A percentile compares a stretch with the other conserved stretches of the same genome.
Conservation (phyloP, 1,139 yeast species). For the Zhuliangozyma blackwelliae region DNA sequence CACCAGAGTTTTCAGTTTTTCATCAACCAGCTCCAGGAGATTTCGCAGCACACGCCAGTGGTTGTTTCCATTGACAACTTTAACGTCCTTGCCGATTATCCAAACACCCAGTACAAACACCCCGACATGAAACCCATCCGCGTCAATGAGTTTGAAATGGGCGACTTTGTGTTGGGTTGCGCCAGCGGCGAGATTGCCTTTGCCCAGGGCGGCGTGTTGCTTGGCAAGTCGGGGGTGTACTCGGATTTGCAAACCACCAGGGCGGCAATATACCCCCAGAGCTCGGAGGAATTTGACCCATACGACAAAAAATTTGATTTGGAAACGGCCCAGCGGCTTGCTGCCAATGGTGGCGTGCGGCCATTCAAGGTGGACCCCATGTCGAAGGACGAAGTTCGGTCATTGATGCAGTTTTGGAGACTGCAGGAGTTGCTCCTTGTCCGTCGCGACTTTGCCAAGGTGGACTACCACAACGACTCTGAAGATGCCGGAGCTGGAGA, state of each 20-base stretch:
- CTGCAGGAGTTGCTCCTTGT: conserved; percentile 50
- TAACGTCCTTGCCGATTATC: conserved; percentile 55
- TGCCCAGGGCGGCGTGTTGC: conserved; percentile 59
- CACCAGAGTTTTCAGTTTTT: conserved; percentile 47
- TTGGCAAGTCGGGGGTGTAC: conserved; percentile 48
- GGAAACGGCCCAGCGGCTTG: conserved; percentile 44
- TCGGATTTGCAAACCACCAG: conserved; percentile 43
- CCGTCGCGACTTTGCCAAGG: conserved; percentile 43
- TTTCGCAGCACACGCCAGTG: conserved; percentile 51
- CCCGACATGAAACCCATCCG: conserved; percentile 55
- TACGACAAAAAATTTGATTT: conserved; percentile 56
- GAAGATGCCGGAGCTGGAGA: conserved; percentile 4
- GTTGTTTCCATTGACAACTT: conserved; percentile 72
- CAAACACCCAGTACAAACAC: conserved; percentile 60
- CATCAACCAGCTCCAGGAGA: conserved; percentile 47
- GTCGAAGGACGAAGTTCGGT: conserved; percentile 49
- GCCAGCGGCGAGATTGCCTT: conserved; percentile 53
- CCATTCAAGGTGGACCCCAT: conserved; percentile 49
- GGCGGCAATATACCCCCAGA: conserved; percentile 50
- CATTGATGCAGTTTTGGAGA: conserved; percentile 50
- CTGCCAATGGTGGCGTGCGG: conserved; percentile 45
- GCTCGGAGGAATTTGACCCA: conserved; percentile 43
- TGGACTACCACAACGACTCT: conserved; percentile 7
- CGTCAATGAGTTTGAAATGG: conserved; percentile 62
- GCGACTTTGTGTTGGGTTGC: conserved; percentile 53